Conservation (phyloP, 1,284 basidiomycete genomes). For the Puccinia coronata region DNA sequence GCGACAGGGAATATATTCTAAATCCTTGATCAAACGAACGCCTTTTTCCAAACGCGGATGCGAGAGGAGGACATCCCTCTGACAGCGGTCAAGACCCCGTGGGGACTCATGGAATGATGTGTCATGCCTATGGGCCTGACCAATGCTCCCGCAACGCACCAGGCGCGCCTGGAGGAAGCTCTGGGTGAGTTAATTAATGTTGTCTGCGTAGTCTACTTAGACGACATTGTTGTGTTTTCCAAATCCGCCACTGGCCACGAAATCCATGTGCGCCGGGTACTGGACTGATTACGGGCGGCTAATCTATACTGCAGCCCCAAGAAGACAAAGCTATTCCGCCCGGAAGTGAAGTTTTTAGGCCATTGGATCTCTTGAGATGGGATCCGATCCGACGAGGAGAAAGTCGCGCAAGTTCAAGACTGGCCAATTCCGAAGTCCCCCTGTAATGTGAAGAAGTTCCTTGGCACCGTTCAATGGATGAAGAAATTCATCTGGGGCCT, state of each 20-base stretch:
- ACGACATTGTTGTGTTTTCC: too few relatives aligned
- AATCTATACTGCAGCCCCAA: too few relatives aligned
- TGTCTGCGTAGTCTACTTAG: too few relatives aligned
- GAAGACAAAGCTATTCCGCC: constrained; percentile 55
- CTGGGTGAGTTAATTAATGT: too few relatives aligned
- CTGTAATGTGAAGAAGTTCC: constrained; percentile 53
- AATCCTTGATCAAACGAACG: constrained; percentile 51
- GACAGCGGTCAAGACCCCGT: constrained; percentile 51
- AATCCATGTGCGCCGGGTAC: too few relatives aligned
- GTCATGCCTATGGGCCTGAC: too few relatives aligned
- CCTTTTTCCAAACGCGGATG: constrained; percentile 52
- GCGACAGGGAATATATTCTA: constrained; percentile 48
- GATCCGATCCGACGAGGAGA: neutral
- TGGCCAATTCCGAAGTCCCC: constrained; percentile 28
- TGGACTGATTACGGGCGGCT: too few relatives aligned
- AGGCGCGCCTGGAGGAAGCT: too few relatives aligned
- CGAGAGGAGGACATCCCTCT: constrained; percentile 50
- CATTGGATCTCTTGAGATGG: constrained; percentile 18
- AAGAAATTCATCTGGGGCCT: too few relatives aligned
- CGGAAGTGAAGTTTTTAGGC: constrained; percentile 25
- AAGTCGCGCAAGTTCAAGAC: neutral
- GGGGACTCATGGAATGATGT: constrained; percentile 39
- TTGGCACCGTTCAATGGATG: too few relatives aligned
- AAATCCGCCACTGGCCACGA: too few relatives aligned
- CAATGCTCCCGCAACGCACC: constrained; percentile 57